Evolutionary conservation across 2,329 filamentous ascomycete genomes (phyloP), one percentile per base, ranked within the genome.

Genomic region (Didymosphaeria variabile): DNA sequence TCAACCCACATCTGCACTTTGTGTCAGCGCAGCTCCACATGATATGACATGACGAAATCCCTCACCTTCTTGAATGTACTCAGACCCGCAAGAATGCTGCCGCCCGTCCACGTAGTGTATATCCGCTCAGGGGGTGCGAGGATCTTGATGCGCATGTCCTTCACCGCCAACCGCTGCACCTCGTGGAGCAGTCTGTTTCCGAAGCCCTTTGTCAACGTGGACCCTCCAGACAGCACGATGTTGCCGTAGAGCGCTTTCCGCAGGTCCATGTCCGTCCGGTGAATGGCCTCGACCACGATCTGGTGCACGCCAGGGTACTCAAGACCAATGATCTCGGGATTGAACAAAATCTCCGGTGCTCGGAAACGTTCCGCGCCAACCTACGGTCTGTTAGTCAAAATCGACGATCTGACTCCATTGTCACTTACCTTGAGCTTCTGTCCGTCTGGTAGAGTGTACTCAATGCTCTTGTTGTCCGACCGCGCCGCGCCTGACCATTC

Each of bases 71-170:
- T 90, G 83, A 99, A 99, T 57, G 95, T 99, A 83, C 94, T 98
- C 79, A 99, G 82, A 7, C 95, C 94, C 36, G 95, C 95, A 68
- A 99, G 84, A 81, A 99, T 99, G 79, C 95, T 97, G 58, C 95
- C 95, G 66, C 95, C 95, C 70, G 98, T 98, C 95, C 95, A 99
- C 34, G 95, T 99, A 64, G 93, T 97, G 83, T 98, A 99, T 81
- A 98, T 97, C 68, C 95, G 87, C 84, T 99, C 95, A 6, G 95
- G 94, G 58, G 95, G 95, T 57, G 95, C 95, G 82, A 97, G 97
- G 76, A 99, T 99, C 85, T 97, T 97, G 83, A 99, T 98, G 74
- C 94, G 89, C 94, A 97, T 99, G 79, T 99, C 95, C 85, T 97
- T 97, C 70, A 98, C 93, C 12, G 95, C 95, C 72, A 98, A 83